Conservation (phyloP, 176 grass and related monocot species). For the Carex littledalei region DNA sequence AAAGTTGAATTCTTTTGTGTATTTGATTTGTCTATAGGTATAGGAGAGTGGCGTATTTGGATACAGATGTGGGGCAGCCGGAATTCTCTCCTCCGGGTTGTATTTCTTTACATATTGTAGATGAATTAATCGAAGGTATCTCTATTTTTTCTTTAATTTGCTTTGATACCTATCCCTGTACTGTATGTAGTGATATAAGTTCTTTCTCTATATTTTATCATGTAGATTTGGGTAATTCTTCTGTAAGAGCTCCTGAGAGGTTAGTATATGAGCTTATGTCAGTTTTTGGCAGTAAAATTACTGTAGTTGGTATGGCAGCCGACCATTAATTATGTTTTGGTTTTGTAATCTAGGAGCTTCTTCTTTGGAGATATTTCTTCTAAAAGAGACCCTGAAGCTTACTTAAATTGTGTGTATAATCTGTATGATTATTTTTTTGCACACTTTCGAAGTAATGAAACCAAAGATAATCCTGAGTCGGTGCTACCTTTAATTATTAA, state of each 20-base stretch:
- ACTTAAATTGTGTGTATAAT: constrained; percentile 53
- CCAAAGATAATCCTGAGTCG: constrained; percentile 19
- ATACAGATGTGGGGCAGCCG: constrained; percentile 81
- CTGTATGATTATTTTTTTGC: constrained; percentile 60
- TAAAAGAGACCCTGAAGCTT: constrained; percentile 83
- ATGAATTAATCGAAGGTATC: constrained; percentile 37
- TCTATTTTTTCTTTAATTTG: background rate
- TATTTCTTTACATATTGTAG: constrained; percentile 56
- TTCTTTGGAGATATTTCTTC: constrained; percentile 89
- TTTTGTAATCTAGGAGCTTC: constrained; percentile 39
- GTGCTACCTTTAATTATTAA: constrained; percentile 25
- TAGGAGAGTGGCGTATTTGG: constrained; percentile 57
- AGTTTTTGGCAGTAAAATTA: background rate
- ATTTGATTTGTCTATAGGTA: constrained; percentile 27
- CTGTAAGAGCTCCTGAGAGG: constrained; percentile 43
- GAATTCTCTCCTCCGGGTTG: constrained; percentile 77
- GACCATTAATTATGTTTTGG: background rate
- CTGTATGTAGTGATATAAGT: background rate
- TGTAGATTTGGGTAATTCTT: constrained; percentile 62
- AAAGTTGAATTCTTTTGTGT: background rate
- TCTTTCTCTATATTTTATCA: constrained; percentile 2
- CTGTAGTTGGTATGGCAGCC: background rate
- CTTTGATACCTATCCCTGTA: background rate
- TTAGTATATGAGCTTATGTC: constrained; percentile 11
- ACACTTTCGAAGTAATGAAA: constrained; percentile 29